Conservation (phyloP, 495 filamentous ascomycete genomes). For the Penicillium canariense region DNA sequence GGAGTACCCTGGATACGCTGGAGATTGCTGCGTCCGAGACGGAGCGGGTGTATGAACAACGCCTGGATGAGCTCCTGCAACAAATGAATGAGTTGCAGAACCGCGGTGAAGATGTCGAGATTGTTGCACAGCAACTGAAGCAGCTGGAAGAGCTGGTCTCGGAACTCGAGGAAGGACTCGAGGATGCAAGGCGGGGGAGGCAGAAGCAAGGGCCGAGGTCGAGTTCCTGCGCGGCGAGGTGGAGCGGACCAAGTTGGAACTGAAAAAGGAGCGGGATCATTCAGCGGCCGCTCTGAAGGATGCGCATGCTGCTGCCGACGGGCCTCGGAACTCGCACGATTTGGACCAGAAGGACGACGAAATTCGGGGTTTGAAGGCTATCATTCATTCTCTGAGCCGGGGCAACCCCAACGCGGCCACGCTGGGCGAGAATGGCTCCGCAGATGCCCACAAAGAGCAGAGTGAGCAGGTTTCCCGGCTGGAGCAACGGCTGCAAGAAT, state of each 20-base stretch:
- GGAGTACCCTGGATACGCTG: slow-evolving; percentile 93
- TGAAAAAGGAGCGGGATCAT: slow-evolving; percentile 86
- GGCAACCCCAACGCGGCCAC: slow-evolving; percentile 51
- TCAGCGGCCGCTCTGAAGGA: slow-evolving; percentile 62
- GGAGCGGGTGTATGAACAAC: slow-evolving; percentile 94
- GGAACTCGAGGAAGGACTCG: slow-evolving; percentile 93
- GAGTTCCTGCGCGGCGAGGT: slow-evolving; percentile 96
- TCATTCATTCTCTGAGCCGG: slow-evolving; percentile 89
- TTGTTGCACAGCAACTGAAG: slow-evolving; percentile 85
- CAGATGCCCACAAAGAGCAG: slow-evolving; percentile 23
- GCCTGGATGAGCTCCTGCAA: slow-evolving; percentile 82
- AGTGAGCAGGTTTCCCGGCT: slow-evolving; percentile 47
- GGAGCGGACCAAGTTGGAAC: slow-evolving; percentile 85
- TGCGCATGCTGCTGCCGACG: slow-evolving; percentile 49
- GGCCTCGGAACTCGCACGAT: slow-evolving; percentile 59
- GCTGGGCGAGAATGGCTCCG: slow-evolving; percentile 27
- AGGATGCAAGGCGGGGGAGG: slow-evolving; percentile 95
- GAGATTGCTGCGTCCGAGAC: slow-evolving; percentile 97
- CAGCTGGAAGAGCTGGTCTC: slow-evolving; percentile 94
- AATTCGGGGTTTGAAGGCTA: slow-evolving; percentile 93
- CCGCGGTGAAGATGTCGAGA: slow-evolving; percentile 82
- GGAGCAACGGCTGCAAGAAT: slow-evolving; percentile 74
- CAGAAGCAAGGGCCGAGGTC: slow-evolving; percentile 92
- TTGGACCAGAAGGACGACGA: slow-evolving; percentile 95
- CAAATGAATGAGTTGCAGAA: slow-evolving; percentile 81